These are phyloP conservation scores for Speleostelium caveatum DNA, from an alignment of 78 protist species.

Conservation along the genomic window DNA sequence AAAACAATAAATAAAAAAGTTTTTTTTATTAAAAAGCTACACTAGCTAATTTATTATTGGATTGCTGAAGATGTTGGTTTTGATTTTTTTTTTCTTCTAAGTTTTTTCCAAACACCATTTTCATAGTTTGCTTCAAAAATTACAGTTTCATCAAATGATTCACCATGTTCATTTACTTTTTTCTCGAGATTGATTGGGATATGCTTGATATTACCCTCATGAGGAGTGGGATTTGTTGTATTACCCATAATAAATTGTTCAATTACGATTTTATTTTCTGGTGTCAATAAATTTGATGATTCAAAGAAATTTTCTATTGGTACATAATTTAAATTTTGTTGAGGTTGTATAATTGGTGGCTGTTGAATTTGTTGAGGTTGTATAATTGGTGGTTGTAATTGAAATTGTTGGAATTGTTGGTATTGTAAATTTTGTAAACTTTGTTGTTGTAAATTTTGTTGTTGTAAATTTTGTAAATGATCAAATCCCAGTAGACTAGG, in stretches of 20 bases:
- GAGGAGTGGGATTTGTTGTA: slow-evolving; percentile 26
- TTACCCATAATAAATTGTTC: slow-evolving; percentile 3
- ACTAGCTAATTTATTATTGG: too few relatives aligned
- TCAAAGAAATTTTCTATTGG: slow-evolving; percentile 16
- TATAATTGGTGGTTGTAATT: not conserved
- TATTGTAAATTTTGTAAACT: slow-evolving; percentile 1
- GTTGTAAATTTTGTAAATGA: not conserved
- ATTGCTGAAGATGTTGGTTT: too few relatives aligned
- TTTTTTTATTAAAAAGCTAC: too few relatives aligned
- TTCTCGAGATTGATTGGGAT: slow-evolving; percentile 18
- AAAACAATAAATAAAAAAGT: too few relatives aligned
- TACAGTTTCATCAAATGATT: slow-evolving; percentile 6
- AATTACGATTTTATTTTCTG: slow-evolving; percentile 1
- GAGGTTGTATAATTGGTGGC: not conserved
- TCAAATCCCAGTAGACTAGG: not conserved
- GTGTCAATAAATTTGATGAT: slow-evolving; percentile 20
- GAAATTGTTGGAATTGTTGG: not conserved
- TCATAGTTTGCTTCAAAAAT: slow-evolving; percentile 42
- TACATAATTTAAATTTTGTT: too few relatives aligned
- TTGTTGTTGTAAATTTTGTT: slow-evolving; percentile 1
- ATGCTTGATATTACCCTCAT: slow-evolving; percentile 26
- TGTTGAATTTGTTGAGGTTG: not conserved
- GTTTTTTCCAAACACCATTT: not conserved
- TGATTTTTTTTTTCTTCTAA: slow-evolving; percentile 1
- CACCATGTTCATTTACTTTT: slow-evolving; percentile 2